phyloP scores from a whole-genome alignment of 768 basidiomycete species.

The Chlorophyllum brunneum region DNA sequence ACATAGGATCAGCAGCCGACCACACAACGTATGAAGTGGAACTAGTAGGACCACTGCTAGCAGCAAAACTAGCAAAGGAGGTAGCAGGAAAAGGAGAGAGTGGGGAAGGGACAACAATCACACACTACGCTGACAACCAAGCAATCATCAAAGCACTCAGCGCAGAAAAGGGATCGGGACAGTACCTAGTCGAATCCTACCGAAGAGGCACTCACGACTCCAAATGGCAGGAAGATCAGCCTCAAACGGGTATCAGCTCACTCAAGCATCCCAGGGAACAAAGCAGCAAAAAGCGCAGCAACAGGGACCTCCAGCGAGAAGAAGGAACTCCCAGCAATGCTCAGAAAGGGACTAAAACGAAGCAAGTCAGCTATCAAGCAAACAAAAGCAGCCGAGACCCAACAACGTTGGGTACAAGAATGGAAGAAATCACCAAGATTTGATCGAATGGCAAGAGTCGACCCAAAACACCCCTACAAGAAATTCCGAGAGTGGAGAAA shows the following conservation, averaged over 20 bases:
- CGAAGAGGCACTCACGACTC: background rate
- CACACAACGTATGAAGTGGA: constrained; percentile 22
- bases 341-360: constrained; percentile 2
- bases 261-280: constrained; percentile 23
- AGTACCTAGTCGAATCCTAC: constrained; percentile 10
- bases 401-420: constrained; percentile 5
- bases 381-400: constrained; percentile 8
- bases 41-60: constrained; percentile 18
- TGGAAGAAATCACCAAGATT: constrained; percentile 14
- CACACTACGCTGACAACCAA: constrained; percentile 17
- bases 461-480: constrained; percentile 16
- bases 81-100: background rate
- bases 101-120: background rate
- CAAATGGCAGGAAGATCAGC: constrained; percentile 1
- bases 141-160: constrained; percentile 13
- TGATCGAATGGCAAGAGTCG: constrained; percentile 4
- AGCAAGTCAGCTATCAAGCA: constrained; percentile 19
- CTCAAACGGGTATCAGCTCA: constrained; percentile 25
- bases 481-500: constrained; percentile 10
- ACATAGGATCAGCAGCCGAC: constrained; percentile 14
- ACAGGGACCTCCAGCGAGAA: constrained; percentile 16
- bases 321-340: constrained; percentile 8
- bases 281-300: constrained; percentile 24
- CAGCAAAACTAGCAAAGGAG: constrained; percentile 13
- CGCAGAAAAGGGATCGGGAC: constrained; percentile 9